Base-by-base conservation (phyloP, 129 eudicot genomes). In the Chrysanthemum makinoi region DNA sequence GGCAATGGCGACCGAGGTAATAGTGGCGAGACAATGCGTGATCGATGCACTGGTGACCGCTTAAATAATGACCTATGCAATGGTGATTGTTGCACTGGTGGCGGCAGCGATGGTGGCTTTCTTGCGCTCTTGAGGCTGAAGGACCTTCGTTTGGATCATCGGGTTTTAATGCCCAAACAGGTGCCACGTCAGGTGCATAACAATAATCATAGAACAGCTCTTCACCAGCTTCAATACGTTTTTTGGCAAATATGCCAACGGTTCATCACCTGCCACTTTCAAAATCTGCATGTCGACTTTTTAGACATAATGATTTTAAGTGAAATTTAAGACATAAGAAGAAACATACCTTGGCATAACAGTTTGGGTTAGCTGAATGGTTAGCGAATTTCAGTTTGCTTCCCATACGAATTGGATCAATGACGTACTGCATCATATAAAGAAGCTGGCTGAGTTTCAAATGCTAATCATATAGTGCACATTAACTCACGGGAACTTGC, bases 321-420 rank as follows among this genome's bases (percentile, higher is more conserved):
- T 14, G 55, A 28, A 11, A 47, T 12, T 19, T 48, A 48, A 18
- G 56, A 48, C 71, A 18, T 18, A 62, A 14, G 35, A 43, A 10
- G 46, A 39, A 28, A 56, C 6, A 19, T 74, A 89, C 98, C 96
- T 71, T 83, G 19, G 96, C 94, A 19, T 85, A 80, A 66, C 98
- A 89, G 82, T 93, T 93, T 10, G 98, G 98, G 20, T 81, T 89
- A 5, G 84, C 74, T 0, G 98, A 89, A 78, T 89, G 98, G 51
- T 87, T 93, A 2, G 95, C 98, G 46, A 93, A 93, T 77, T 93
- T 93, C 72, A 93, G 65, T 50, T 93, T 87, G 85, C 85, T 96
- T 72, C 98, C 98, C 73, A 69, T 79, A 56, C 89, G 90, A 54
- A 69, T 83, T 18, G 98, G 95, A 83, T 93, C 98, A 30, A 89